Conservation (phyloP, 345 rosid species). For the Euphorbia lathyris region DNA sequence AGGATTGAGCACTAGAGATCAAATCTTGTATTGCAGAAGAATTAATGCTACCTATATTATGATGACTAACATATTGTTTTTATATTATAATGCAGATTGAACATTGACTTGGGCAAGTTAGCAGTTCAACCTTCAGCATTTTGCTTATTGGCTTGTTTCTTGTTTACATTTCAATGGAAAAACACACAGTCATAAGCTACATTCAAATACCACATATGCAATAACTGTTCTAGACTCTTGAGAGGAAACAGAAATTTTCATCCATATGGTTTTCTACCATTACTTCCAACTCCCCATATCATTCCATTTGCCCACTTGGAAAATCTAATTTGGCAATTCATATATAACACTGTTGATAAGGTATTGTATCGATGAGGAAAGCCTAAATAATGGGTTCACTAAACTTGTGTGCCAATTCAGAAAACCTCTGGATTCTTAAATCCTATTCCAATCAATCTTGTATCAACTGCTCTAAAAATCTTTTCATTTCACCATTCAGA, state of each 20-base stretch:
- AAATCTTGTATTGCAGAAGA: neutral
- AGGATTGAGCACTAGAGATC: neutral
- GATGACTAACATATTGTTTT: neutral
- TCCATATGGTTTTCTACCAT: neutral
- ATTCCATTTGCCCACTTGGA: too few species aligned
- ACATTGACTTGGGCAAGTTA: neutral
- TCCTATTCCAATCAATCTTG: neutral
- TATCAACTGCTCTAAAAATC: neutral
- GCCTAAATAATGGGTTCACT: neutral
- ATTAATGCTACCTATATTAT: neutral
- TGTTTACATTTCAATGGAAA: too few species aligned
- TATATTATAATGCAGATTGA: neutral
- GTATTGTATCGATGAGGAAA: too few species aligned
- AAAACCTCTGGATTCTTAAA: neutral
- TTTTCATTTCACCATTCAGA: neutral
- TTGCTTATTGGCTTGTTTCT: neutral
- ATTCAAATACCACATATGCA: constrained; percentile 2
- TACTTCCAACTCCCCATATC: too few species aligned
- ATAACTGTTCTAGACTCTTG: neutral
- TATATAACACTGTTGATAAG: too few species aligned
- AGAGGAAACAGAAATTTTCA: neutral
- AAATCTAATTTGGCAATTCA: neutral
- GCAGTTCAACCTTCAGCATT: neutral
- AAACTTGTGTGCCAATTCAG: neutral
- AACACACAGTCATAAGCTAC: neutral